A percentile compares a stretch with the other conserved stretches of the same genome.
Evolutionary conservation across 805 yeast genomes (phyloP).

Genomic region (Candida silvicultrix): DNA sequence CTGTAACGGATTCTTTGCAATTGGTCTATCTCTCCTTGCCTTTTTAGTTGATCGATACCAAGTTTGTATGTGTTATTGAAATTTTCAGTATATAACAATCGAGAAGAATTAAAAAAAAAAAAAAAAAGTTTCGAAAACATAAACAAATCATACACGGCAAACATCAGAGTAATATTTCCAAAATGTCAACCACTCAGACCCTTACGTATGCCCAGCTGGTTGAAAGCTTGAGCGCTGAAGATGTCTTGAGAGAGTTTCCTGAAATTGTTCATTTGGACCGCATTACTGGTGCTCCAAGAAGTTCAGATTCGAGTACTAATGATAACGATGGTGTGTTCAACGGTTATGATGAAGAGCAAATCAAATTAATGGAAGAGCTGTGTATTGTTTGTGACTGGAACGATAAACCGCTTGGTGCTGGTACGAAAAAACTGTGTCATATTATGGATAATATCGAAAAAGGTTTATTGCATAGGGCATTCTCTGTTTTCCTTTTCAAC

Average conservation of each 20-base stretch:
- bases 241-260: constrained; percentile 53
- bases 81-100: too few relatives aligned
- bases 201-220: constrained; percentile 45
- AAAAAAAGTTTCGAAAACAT: neutral
- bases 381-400: constrained; percentile 89
- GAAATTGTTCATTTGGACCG: constrained; percentile 60
- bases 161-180: too few relatives aligned
- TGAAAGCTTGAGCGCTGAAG: constrained; percentile 38
- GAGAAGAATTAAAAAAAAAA: too few relatives aligned
- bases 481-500: constrained; percentile 90
- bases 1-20: too few relatives aligned
- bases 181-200: constrained; percentile 5
- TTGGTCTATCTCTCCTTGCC: too few relatives aligned
- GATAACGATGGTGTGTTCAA: constrained; percentile 44
- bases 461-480: constrained; percentile 92
- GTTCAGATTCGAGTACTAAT: constrained; percentile 23
- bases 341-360: constrained; percentile 93
- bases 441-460: constrained; percentile 78
- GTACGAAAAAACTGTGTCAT: constrained; percentile 86
- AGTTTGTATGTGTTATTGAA: too few relatives aligned
- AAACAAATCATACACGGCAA: neutral
- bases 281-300: constrained; percentile 51
- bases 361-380: constrained; percentile 90
- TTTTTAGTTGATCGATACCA: too few relatives aligned
- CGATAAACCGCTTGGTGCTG: constrained; percentile 87